phyloP scores from a whole-genome alignment of 345 rosid species.

The Murraya koenigii region DNA sequence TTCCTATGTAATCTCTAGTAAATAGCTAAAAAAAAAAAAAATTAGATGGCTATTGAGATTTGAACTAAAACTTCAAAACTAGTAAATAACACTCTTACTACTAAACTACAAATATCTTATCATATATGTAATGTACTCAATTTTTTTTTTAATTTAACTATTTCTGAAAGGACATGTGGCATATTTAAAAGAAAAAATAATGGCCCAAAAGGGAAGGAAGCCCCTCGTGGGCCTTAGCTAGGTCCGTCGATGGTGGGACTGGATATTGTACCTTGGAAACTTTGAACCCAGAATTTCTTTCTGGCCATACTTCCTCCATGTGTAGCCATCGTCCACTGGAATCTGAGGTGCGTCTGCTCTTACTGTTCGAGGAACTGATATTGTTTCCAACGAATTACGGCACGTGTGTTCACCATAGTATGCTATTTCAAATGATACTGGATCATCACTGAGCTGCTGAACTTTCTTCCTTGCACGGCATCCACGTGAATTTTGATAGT shows the following conservation, averaged over 20 bases:
- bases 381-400: constrained; percentile 51
- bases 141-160: no score
- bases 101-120: no score
- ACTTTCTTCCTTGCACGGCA: constrained; percentile 85
- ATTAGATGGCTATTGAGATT: no score
- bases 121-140: no score
- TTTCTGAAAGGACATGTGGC: no score
- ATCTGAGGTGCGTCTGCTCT: constrained; percentile 50
- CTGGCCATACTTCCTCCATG: constrained; percentile 88
- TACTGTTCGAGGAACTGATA: constrained; percentile 11
- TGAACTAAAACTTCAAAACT: no score
- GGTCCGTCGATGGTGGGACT: not conserved
- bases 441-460: constrained; percentile 63
- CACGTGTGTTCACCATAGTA: constrained; percentile 69
- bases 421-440: constrained; percentile 48
- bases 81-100: no score
- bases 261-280: constrained; percentile 58
- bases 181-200: no score
- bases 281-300: constrained; percentile 66
- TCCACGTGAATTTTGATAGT: constrained; percentile 41
- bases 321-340: constrained; percentile 71
- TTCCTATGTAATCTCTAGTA: no score
- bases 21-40: no score
- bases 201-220: no score
- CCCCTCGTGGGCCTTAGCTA: no score